Percentiles rank a stretch among this genome's conserved stretches.
phyloP scores from a whole-genome alignment of 805 yeast genomes.

The Yamadazyma laniorum region DNA sequence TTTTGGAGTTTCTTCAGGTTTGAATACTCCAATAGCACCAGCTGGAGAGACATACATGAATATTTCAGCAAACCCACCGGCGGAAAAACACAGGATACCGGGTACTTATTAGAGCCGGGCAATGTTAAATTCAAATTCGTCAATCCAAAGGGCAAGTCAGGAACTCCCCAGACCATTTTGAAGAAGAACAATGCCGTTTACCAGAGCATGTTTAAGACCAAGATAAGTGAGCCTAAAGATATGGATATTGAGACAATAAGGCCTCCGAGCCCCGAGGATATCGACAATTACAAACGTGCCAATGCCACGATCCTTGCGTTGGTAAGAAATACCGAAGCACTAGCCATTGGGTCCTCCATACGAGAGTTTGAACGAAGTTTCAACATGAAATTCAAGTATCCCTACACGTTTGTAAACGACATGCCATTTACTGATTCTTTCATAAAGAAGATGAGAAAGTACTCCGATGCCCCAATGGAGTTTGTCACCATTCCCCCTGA shows the following conservation, averaged over 20 bases:
- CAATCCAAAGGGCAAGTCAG: slow-evolving; percentile 26
- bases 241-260: slow-evolving; percentile 28
- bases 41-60: not conserved
- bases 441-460: slow-evolving; percentile 40
- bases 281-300: slow-evolving; percentile 41
- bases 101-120: slow-evolving; percentile 16
- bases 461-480: slow-evolving; percentile 30
- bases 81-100: not conserved
- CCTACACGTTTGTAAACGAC: slow-evolving; percentile 80
- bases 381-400: slow-evolving; percentile 70
- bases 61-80: not conserved
- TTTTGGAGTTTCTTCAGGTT: slow-evolving; percentile 4
- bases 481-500: slow-evolving; percentile 42
- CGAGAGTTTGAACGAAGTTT: slow-evolving; percentile 60
- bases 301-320: slow-evolving; percentile 75
- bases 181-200: slow-evolving; percentile 38
- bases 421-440: slow-evolving; percentile 59
- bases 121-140: slow-evolving; percentile 34
- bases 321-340: slow-evolving; percentile 66
- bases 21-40: slow-evolving; percentile 7
- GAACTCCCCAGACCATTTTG: slow-evolving; percentile 32
- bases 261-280: slow-evolving; percentile 20
- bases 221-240: slow-evolving; percentile 50
- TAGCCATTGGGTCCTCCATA: slow-evolving; percentile 51
- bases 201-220: slow-evolving; percentile 30